Percentiles rank a stretch among this genome's conserved stretches.
Evolutionary conservation across 306 rosid species (phyloP).

Genomic region (Pyrus betulifolia): DNA sequence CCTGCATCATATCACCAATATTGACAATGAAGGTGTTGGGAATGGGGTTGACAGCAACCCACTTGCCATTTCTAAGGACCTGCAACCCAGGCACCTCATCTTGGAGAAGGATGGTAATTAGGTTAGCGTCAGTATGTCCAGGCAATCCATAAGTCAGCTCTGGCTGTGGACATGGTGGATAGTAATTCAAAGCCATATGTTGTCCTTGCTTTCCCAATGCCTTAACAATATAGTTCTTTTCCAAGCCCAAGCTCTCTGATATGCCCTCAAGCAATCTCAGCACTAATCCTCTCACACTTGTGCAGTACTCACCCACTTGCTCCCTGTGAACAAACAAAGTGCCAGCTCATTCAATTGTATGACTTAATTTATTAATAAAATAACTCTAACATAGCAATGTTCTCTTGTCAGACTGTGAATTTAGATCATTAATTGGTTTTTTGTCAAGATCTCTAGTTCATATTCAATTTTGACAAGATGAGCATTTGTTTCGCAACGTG

Average conservation of each 20-base stretch:
- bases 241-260: conserved; percentile 43
- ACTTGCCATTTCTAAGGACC: conserved; percentile 32
- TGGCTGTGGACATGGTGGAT: conserved; percentile 49
- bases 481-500: not conserved
- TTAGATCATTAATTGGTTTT: not conserved
- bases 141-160: conserved; percentile 53
- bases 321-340: conserved; percentile 3
- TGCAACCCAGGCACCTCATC: conserved; percentile 51
- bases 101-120: conserved; percentile 44
- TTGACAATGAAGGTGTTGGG: conserved; percentile 44
- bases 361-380: not conserved
- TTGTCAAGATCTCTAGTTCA: not conserved
- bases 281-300: conserved; percentile 28
- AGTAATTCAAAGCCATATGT: conserved; percentile 52
- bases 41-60: conserved; percentile 40
- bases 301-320: conserved; percentile 30
- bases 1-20: conserved; percentile 58
- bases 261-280: conserved; percentile 33
- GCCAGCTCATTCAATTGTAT: not conserved
- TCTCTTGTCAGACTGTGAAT: not conserved
- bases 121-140: conserved; percentile 40
- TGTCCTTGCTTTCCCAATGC: conserved; percentile 41
- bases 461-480: not conserved
- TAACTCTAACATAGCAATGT: not conserved
- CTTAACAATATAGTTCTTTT: conserved; percentile 12